phyloP scores from a whole-genome alignment of 2,329 filamentous ascomycete species.

The Neofusicoccum ribis region DNA sequence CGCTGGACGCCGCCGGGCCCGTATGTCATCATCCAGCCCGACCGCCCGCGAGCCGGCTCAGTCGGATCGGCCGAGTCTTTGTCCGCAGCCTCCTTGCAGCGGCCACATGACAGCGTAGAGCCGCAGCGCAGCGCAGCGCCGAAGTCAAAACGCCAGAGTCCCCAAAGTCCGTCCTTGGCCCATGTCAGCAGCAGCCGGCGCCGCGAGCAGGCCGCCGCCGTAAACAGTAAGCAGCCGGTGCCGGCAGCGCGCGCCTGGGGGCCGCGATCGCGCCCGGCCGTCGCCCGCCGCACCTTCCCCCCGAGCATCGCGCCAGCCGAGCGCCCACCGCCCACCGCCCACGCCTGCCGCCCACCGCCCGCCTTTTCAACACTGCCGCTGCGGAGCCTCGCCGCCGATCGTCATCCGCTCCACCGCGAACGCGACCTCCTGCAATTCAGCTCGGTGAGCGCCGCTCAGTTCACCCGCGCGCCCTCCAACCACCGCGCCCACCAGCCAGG shows the following conservation, averaged over 20 bases:
- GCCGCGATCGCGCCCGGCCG: no score
- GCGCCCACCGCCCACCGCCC: neutral
- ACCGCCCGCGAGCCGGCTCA: neutral
- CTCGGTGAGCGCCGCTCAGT: neutral
- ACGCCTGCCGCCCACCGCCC: neutral
- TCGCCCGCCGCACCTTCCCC: no score
- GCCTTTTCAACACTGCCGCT: neutral
- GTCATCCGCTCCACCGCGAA: constrained; percentile 1
- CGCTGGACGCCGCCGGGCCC: constrained; percentile 1
- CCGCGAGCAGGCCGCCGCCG: no score
- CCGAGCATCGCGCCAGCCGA: neutral
- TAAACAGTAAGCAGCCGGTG: no score
- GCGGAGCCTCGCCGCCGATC: constrained; percentile 4
- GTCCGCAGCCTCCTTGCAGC: neutral
- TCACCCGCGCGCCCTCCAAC: neutral
- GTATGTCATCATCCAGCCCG: constrained; percentile 11
- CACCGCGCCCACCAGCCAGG: neutral
- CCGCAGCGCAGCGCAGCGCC: no score
- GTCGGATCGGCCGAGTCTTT: constrained; percentile 10
- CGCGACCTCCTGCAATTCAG: constrained; percentile 8
- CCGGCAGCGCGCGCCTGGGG: no score
- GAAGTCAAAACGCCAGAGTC: no score
- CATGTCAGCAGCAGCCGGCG: no score
- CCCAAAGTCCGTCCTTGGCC: no score
- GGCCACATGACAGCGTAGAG: neutral